phyloP scores from a whole-genome alignment of 1,284 basidiomycete genomes.

The Cutaneotrichosporon cutaneum region DNA sequence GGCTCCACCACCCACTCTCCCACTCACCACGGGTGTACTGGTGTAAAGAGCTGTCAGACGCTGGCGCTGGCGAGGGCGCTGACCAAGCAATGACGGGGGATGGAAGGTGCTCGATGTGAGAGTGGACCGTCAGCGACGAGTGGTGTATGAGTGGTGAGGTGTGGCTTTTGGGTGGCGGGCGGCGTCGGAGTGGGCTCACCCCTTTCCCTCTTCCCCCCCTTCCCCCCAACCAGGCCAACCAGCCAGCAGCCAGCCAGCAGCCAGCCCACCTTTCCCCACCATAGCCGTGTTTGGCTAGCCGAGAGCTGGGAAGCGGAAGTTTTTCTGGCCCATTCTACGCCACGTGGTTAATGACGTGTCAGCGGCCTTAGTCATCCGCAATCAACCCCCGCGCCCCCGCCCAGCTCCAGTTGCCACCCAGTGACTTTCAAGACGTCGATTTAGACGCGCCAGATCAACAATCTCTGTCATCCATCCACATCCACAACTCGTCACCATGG shows the following conservation, averaged over 20 bases:
- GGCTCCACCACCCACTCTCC: not conserved
- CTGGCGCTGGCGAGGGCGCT: too few species aligned
- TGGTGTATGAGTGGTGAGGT: not conserved
- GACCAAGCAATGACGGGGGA: not conserved
- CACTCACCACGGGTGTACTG: not conserved
- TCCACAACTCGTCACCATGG: conserved; percentile 21
- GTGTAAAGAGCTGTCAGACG: too few species aligned
- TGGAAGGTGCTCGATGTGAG: not conserved
- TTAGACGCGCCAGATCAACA: not conserved
- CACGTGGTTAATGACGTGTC: not conserved
- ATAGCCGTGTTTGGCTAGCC: not conserved
- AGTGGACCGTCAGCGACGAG: not conserved
- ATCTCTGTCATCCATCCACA: not conserved
- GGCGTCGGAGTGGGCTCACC: not conserved
- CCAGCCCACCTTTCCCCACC: not conserved
- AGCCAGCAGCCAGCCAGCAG: too few species aligned
- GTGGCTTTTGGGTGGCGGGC: not conserved
- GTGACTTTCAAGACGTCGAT: conserved; percentile 1
- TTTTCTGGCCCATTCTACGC: not conserved
- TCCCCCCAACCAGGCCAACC: too few species aligned
- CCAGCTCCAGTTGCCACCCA: not conserved
- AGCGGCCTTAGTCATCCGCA: not conserved
- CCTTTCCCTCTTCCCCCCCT: not conserved
- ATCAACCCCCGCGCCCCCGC: not conserved
- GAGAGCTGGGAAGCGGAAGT: not conserved